Conservation (phyloP, 2,329 filamentous ascomycete species). For the Tolypocladium inflatum region DNA sequence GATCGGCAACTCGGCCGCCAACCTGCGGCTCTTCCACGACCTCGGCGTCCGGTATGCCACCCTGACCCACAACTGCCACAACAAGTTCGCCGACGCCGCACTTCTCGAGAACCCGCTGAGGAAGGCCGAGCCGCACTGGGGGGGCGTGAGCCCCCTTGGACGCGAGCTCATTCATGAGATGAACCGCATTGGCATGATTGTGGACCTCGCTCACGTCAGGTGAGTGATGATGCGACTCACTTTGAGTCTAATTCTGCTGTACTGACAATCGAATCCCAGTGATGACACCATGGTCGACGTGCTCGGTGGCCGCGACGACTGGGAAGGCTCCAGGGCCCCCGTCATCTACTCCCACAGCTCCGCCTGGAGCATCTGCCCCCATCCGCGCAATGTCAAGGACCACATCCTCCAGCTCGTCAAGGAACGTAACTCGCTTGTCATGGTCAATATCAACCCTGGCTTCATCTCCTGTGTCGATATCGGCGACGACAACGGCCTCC, state of each 20-base stretch:
- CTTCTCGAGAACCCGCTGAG: constrained; percentile 44
- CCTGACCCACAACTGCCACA: constrained; percentile 89
- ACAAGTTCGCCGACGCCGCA: constrained; percentile 79
- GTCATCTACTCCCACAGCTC: constrained; percentile 87
- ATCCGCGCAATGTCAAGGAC: constrained; percentile 85
- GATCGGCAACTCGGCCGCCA: constrained; percentile 75
- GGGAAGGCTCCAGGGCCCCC: constrained; percentile 67
- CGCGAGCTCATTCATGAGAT: constrained; percentile 69
- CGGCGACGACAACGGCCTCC: constrained; percentile 52
- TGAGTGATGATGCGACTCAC: constrained; percentile 6
- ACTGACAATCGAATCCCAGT: constrained; percentile 23
- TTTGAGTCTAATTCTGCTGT: not conserved
- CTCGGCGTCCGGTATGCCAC: constrained; percentile 83
- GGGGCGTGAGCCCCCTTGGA: constrained; percentile 65
- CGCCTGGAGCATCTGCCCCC: constrained; percentile 69
- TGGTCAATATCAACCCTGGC: constrained; percentile 81
- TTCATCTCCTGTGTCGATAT: constrained; percentile 69
- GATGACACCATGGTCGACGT: constrained; percentile 80
- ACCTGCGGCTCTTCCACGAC: constrained; percentile 63
- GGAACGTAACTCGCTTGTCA: constrained; percentile 64
- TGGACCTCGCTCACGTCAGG: constrained; percentile 70
- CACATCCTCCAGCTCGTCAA: constrained; percentile 71
- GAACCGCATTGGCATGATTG: constrained; percentile 92
- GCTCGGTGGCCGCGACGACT: constrained; percentile 52
- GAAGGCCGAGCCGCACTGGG: constrained; percentile 50